phyloP scores from a whole-genome alignment of 495 filamentous ascomycete species.

The Parachaetomium inaequale region DNA sequence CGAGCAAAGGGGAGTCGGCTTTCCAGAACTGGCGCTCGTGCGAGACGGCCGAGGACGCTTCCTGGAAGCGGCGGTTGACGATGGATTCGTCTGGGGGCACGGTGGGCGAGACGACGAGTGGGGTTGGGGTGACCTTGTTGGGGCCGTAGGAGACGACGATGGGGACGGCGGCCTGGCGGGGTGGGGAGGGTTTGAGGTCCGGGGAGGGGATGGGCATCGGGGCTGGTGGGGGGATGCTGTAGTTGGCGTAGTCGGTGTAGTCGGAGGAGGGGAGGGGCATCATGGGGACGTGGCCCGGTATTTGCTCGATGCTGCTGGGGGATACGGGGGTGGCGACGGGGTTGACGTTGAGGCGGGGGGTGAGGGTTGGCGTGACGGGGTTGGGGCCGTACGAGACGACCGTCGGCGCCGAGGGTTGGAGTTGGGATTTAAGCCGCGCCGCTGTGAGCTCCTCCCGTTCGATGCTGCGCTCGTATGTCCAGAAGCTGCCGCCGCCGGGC shows the following conservation, averaged over 20 bases:
- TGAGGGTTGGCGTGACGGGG: slow-evolving; percentile 34
- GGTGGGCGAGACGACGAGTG: slow-evolving; percentile 26
- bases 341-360: slow-evolving; percentile 24
- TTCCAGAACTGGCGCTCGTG: slow-evolving; percentile 25
- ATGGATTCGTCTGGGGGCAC: slow-evolving; percentile 31
- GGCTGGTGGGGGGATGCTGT: slow-evolving; percentile 16
- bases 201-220: slow-evolving; percentile 3
- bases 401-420: slow-evolving; percentile 17
- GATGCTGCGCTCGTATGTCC: slow-evolving; percentile 21
- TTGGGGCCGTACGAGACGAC: slow-evolving; percentile 36
- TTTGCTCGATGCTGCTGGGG: slow-evolving; percentile 19
- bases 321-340: slow-evolving; percentile 20
- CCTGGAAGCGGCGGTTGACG: slow-evolving; percentile 18
- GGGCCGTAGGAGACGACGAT: slow-evolving; percentile 35
- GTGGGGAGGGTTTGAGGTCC: slow-evolving; percentile 17
- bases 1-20: slow-evolving; percentile 20
- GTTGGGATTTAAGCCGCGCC: slow-evolving; percentile 30
- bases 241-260: slow-evolving; percentile 22
- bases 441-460: slow-evolving; percentile 33
- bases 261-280: slow-evolving; percentile 9
- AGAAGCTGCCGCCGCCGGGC: slow-evolving; percentile 13
- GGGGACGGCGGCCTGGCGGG: slow-evolving; percentile 14
- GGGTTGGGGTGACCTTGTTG: slow-evolving; percentile 34
- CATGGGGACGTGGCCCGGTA: slow-evolving; percentile 21
- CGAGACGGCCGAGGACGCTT: slow-evolving; percentile 2